phyloP scores from a whole-genome alignment of 306 rosid species.

The Luffa aegyptiaca region DNA sequence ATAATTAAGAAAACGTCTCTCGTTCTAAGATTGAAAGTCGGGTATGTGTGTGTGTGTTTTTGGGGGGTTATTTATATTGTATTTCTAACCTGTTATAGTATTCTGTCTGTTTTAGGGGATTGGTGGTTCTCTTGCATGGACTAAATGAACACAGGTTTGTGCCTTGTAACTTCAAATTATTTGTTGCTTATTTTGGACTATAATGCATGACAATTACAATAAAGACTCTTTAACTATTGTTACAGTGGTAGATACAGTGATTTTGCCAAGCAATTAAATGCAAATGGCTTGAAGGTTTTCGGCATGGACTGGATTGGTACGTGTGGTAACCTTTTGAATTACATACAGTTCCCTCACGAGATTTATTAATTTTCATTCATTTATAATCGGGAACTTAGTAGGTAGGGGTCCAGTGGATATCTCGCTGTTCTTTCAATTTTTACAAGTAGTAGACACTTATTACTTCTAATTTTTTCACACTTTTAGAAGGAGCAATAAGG shows the following conservation, averaged over 20 bases:
- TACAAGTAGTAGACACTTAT: neutral
- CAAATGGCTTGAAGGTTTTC: constrained; percentile 72
- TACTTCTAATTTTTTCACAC: neutral
- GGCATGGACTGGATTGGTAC: constrained; percentile 98
- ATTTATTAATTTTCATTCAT: neutral
- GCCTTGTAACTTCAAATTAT: neutral
- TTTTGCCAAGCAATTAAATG: constrained; percentile 78
- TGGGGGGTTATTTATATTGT: neutral
- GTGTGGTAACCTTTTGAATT: constrained; percentile 8
- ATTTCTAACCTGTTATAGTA: neutral
- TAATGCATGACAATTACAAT: neutral
- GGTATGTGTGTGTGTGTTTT: neutral
- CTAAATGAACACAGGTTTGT: constrained; percentile 90
- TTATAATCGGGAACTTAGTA: neutral
- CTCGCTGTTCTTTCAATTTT: neutral
- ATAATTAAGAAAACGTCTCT: no score
- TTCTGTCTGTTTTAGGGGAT: constrained; percentile 55
- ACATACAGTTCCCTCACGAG: neutral
- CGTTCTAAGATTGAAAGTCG: neutral
- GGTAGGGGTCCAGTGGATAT: neutral
- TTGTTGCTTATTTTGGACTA: neutral
- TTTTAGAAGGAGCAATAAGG: neutral
- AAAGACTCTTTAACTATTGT: constrained; percentile 10
- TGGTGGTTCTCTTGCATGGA: constrained; percentile 79
- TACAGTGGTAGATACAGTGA: constrained; percentile 68